Conservation (phyloP, 2,329 filamentous ascomycete genomes). For the Claviceps lovelessii region DNA sequence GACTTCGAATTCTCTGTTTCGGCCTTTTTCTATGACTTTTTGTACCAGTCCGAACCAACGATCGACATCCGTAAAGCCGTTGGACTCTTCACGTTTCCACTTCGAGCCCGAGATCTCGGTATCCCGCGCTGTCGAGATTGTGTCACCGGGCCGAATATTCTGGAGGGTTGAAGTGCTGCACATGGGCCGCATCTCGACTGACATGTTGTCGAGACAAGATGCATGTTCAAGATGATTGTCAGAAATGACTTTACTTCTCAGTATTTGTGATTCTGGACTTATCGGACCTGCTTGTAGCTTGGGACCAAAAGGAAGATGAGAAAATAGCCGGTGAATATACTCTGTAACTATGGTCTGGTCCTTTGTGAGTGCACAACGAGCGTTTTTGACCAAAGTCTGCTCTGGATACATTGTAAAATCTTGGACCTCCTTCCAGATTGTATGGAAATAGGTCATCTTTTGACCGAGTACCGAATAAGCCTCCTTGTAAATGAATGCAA, state of each 20-base stretch:
- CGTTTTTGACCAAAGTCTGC: conserved; percentile 4
- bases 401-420: conserved; percentile 20
- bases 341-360: conserved; percentile 52
- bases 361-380: not conserved
- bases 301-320: conserved; percentile 43
- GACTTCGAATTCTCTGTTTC: conserved; percentile 41
- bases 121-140: conserved; percentile 34
- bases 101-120: conserved; percentile 30
- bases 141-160: conserved; percentile 30
- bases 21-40: conserved; percentile 24
- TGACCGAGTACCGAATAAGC: conserved; percentile 32
- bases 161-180: not conserved
- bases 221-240: conserved; percentile 15
- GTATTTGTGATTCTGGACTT: conserved; percentile 12
- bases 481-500: conserved; percentile 53
- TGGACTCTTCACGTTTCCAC: conserved; percentile 40
- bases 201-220: not conserved
- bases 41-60: conserved; percentile 62
- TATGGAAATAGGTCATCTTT: conserved; percentile 20
- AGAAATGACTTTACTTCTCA: conserved; percentile 16
- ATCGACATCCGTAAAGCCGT: conserved; percentile 28
- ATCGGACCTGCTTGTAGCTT: conserved; percentile 28
- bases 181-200: not conserved
- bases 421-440: conserved; percentile 40
- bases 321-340: conserved; percentile 51